These are phyloP conservation scores for Kwoniella sp. DNA, from an alignment of 768 basidiomycete genomes.

Conservation along the genomic window DNA sequence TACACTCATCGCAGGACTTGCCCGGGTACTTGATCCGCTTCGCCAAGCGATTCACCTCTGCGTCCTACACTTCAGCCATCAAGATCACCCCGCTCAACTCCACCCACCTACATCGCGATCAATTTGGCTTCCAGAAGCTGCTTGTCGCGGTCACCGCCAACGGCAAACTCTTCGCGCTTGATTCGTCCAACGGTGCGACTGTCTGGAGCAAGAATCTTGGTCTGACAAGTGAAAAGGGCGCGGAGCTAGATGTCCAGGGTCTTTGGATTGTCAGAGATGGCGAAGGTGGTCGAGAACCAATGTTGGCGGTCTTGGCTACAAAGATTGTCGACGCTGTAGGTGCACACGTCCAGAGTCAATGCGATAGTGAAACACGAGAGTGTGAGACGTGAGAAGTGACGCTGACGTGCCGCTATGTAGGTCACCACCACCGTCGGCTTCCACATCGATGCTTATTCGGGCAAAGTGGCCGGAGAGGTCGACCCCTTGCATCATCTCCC, in stretches of 20 bases:
- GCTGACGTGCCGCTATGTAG: slow-evolving; percentile 11
- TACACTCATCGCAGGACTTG: slow-evolving; percentile 66
- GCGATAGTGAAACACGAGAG: not conserved
- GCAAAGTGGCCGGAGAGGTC: slow-evolving; percentile 29
- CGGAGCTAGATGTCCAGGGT: slow-evolving; percentile 43
- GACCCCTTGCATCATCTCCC: slow-evolving; percentile 29
- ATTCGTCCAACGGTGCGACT: slow-evolving; percentile 73
- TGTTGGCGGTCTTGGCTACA: slow-evolving; percentile 40
- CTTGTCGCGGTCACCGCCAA: slow-evolving; percentile 70
- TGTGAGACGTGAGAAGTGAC: not conserved
- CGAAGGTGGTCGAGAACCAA: slow-evolving; percentile 36
- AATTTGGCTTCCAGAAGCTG: slow-evolving; percentile 84
- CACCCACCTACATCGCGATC: slow-evolving; percentile 65
- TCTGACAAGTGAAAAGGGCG: slow-evolving; percentile 64
- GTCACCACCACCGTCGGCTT: slow-evolving; percentile 43
- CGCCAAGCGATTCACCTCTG: slow-evolving; percentile 66
- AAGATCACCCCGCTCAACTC: slow-evolving; percentile 50
- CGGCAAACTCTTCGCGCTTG: slow-evolving; percentile 80
- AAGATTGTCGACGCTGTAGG: slow-evolving; percentile 38
- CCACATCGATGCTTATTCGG: slow-evolving; percentile 53
- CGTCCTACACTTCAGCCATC: slow-evolving; percentile 48
- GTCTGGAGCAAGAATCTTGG: slow-evolving; percentile 81
- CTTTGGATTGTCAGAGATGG: slow-evolving; percentile 48
- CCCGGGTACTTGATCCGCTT: slow-evolving; percentile 72
- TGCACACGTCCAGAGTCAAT: not conserved